Conservation (phyloP, 371 early-diverging fungal genomes). For the Actinomortierella wolfii region DNA sequence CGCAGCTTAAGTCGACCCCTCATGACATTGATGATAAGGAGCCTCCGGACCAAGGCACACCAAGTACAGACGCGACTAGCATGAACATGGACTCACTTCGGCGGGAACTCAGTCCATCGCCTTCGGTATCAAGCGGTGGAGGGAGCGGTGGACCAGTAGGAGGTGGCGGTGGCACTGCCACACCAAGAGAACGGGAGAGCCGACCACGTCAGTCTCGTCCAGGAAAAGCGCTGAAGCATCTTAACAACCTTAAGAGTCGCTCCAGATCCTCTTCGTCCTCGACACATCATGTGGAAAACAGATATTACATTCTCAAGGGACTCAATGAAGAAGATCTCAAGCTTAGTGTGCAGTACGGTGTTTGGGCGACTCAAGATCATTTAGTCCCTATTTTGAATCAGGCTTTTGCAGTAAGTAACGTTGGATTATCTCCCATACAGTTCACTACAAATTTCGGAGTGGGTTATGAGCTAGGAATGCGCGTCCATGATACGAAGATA, state of each 20-base stretch:
- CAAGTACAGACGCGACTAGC: no score
- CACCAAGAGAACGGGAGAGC: not conserved
- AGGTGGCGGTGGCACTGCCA: not conserved
- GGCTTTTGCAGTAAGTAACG: slow-evolving; percentile 49
- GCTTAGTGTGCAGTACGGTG: slow-evolving; percentile 47
- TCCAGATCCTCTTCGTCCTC: slow-evolving; percentile 15
- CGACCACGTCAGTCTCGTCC: slow-evolving; percentile 6
- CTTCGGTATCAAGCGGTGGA: no score
- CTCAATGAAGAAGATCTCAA: slow-evolving; percentile 57
- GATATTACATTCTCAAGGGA: slow-evolving; percentile 59
- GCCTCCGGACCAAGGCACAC: no score
- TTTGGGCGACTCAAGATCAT: slow-evolving; percentile 61
- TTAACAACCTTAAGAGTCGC: slow-evolving; percentile 19
- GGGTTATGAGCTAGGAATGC: not conserved
- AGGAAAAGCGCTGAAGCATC: slow-evolving; percentile 7
- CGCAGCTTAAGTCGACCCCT: no score
- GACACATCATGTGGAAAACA: slow-evolving; percentile 21
- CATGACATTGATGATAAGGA: no score
- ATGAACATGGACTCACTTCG: no score
- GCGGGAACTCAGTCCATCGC: no score
- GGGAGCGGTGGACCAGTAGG: not conserved
- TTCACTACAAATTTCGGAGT: not conserved
- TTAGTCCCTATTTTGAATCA: slow-evolving; percentile 53
- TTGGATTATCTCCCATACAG: not conserved
- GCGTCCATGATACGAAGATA: not conserved